These are phyloP conservation scores for Paraconiothyrium sp. DNA, from an alignment of 2,329 filamentous ascomycete species.

Conservation along the genomic window DNA sequence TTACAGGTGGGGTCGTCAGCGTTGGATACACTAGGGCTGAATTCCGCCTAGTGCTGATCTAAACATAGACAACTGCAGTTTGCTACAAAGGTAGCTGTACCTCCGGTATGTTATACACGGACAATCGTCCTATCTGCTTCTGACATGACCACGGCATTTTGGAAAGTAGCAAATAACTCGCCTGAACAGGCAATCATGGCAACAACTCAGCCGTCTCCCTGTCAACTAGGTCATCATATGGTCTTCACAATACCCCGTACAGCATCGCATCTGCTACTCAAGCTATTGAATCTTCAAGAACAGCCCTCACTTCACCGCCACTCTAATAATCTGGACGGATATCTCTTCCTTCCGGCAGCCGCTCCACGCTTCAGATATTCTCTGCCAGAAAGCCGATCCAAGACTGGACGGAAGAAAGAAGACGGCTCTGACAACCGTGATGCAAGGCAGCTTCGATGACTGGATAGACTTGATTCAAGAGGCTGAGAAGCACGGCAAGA, in stretches of 20 bases:
- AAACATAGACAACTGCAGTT: background rate
- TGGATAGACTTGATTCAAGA: conserved; percentile 15
- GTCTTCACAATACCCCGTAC: conserved; percentile 37
- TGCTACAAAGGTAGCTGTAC: no score
- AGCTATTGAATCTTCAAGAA: conserved; percentile 31
- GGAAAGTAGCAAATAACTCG: background rate
- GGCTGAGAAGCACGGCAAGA: conserved; percentile 18
- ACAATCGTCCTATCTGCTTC: background rate
- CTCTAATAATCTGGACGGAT: conserved; percentile 28
- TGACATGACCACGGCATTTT: background rate
- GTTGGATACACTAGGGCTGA: background rate
- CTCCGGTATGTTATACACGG: background rate
- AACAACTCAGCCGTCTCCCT: conserved; percentile 4
- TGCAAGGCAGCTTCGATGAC: conserved; percentile 18
- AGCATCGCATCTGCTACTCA: conserved; percentile 33
- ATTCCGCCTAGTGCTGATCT: background rate
- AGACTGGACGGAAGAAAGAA: conserved; percentile 22
- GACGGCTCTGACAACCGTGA: conserved; percentile 11
- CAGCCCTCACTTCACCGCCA: conserved; percentile 26
- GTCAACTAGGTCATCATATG: conserved; percentile 22
- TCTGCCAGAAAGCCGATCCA: conserved; percentile 14
- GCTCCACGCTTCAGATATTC: conserved; percentile 20
- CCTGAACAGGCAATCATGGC: conserved; percentile 2
- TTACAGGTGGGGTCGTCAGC: background rate
- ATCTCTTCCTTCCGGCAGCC: conserved; percentile 29